These are phyloP conservation scores for Pistacia vera DNA, from an alignment of 345 rosid genomes.

Conservation along the genomic window DNA sequence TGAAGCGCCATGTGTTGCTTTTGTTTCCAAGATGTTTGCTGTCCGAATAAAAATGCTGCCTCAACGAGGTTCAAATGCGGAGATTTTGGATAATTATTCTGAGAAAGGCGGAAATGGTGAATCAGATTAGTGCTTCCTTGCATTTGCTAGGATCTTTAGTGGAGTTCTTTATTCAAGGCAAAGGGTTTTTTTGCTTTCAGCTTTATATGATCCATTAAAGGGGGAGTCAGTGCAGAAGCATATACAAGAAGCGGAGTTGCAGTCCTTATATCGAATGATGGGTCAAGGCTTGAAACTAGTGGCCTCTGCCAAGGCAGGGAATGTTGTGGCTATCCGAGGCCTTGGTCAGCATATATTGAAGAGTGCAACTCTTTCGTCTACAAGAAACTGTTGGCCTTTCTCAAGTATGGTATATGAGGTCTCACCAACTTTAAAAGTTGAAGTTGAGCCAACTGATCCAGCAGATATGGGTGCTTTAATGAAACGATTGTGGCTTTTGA, in stretches of 20 bases:
- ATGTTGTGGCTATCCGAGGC: conserved; percentile 87
- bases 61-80: conserved; percentile 67
- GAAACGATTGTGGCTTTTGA: conserved; percentile 86
- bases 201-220: conserved; percentile 81
- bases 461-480: conserved; percentile 73
- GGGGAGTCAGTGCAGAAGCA: conserved; percentile 75
- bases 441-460: conserved; percentile 93
- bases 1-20: conserved; percentile 75
- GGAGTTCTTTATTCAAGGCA: conserved; percentile 72
- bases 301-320: conserved; percentile 79
- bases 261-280: conserved; percentile 93
- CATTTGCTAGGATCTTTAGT: conserved; percentile 94
- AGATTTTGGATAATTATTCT: conserved; percentile 46
- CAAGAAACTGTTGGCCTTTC: conserved; percentile 89
- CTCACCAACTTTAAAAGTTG: conserved; percentile 86
- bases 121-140: conserved; percentile 93
- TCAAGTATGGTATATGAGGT: conserved; percentile 95
- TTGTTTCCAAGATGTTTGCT: conserved; percentile 97
- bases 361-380: conserved; percentile 91
- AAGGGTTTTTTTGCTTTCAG: conserved; percentile 72
- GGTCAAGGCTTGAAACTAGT: conserved; percentile 90
- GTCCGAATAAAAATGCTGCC: conserved; percentile 80
- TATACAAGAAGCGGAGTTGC: conserved; percentile 82
- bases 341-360: conserved; percentile 93
- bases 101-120: conserved; percentile 56